Evolutionary conservation across 169 alveolate genomes (phyloP).

Genomic region (Eimeria acervulina): DNA sequence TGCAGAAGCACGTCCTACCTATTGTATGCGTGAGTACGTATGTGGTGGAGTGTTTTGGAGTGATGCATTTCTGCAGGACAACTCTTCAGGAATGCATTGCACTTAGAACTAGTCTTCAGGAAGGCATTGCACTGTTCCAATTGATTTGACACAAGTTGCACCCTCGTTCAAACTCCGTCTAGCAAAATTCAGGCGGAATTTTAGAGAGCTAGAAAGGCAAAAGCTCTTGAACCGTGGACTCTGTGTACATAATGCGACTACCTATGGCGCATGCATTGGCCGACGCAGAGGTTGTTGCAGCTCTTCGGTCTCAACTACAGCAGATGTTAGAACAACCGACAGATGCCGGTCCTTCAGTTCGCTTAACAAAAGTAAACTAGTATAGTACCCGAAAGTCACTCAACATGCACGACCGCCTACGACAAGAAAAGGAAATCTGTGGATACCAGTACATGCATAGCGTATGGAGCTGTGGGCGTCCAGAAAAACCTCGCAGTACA

Average conservation of each 20-base stretch:
- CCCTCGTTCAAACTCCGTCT: background rate
- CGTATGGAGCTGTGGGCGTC: background rate
- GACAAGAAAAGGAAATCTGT: background rate
- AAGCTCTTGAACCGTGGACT: too few species aligned
- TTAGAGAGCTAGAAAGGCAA: too few species aligned
- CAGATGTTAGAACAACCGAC: background rate
- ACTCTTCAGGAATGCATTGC: background rate
- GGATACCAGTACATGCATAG: background rate
- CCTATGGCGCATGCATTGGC: too few species aligned
- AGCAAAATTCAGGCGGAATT: background rate
- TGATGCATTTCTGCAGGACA: too few species aligned
- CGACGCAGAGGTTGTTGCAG: too few species aligned
- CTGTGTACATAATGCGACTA: too few species aligned
- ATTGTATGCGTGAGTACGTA: background rate
- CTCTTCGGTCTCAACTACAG: background rate
- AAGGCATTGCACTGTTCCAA: background rate
- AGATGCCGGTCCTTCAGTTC: too few species aligned
- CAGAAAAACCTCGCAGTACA: background rate
- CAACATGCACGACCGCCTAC: background rate
- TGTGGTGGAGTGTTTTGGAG: background rate
- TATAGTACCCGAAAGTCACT: background rate
- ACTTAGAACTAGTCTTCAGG: background rate
- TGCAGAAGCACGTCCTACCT: background rate
- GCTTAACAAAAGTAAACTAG: too few species aligned
- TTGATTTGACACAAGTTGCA: background rate